Percentiles rank a stretch among this genome's conserved stretches.
Evolutionary conservation across 2,329 filamentous ascomycete genomes (phyloP).

Genomic region (Xylariaceae sp.): DNA sequence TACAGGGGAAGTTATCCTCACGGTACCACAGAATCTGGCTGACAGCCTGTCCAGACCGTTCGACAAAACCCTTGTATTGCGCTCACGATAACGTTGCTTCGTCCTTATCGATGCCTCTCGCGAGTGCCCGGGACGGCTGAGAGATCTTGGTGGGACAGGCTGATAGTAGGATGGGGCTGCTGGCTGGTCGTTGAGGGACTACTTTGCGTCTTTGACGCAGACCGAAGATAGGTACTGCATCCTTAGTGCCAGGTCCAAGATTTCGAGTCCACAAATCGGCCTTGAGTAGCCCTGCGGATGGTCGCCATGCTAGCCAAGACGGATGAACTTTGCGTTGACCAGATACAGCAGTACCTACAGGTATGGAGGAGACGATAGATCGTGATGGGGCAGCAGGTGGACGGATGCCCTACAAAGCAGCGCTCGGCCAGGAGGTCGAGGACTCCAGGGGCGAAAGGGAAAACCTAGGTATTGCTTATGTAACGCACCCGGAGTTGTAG

Average conservation of each 20-base stretch:
- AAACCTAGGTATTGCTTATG: no score
- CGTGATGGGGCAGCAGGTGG: neutral
- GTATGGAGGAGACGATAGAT: no score
- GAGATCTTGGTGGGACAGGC: no score
- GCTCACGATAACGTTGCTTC: no score
- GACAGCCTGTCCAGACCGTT: no score
- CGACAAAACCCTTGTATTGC: no score
- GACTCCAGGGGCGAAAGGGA: neutral
- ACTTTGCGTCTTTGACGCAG: neutral
- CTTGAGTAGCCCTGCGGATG: neutral
- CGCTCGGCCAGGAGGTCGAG: no score
- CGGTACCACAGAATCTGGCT: conserved; percentile 1
- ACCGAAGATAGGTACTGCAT: neutral
- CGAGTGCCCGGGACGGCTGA: no score
- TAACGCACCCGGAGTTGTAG: neutral
- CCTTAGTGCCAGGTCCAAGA: conserved; percentile 7
- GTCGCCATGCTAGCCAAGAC: conserved; percentile 7
- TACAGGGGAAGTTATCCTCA: conserved; percentile 1
- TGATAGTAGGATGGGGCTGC: neutral
- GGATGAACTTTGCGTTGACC: conserved; percentile 3
- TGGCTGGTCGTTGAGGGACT: neutral
- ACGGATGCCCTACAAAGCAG: neutral
- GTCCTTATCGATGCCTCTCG: conserved; percentile 1
- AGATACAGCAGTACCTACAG: no score
- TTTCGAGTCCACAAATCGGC: neutral